phyloP scores from a whole-genome alignment of 2,329 filamentous ascomycete genomes.

The Fusarium proliferatum region DNA sequence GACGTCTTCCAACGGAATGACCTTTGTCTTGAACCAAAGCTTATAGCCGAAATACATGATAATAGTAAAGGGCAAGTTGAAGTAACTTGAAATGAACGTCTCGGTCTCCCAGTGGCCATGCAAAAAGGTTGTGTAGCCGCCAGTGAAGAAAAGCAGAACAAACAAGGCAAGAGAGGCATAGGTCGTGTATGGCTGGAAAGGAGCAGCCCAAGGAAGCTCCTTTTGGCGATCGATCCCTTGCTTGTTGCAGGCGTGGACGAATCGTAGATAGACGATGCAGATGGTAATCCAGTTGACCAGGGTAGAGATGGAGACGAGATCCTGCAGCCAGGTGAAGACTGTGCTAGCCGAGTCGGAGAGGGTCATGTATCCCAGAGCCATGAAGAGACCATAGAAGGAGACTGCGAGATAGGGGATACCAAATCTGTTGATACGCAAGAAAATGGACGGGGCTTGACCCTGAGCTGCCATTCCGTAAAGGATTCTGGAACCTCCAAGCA shows the following conservation, averaged over 20 bases:
- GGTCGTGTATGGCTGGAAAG: background rate
- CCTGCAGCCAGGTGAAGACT: conserved; percentile 12
- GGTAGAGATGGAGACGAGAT: background rate
- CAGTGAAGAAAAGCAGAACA: conserved; percentile 1
- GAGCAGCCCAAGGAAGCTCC: conserved; percentile 4
- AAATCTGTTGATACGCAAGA: conserved; percentile 5
- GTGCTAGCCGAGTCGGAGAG: background rate
- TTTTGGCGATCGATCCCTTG: background rate
- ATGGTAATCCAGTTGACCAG: conserved; percentile 6
- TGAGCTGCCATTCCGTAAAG: conserved; percentile 1
- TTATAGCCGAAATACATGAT: background rate
- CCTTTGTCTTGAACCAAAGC: conserved; percentile 4
- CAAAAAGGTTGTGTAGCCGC: background rate
- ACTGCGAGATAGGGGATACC: conserved; percentile 8
- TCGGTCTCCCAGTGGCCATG: background rate
- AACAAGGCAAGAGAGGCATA: background rate
- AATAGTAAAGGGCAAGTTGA: background rate
- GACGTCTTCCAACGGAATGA: background rate
- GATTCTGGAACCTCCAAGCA: conserved; percentile 2
- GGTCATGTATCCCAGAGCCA: conserved; percentile 6
- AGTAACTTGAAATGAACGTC: conserved; percentile 1
- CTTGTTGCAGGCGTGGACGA: background rate
- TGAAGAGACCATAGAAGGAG: background rate
- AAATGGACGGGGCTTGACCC: background rate
- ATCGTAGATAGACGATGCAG: background rate